Percentiles rank a stretch among this genome's conserved stretches.
phyloP scores from a whole-genome alignment of 257 asterid genomes.

The Jacaranda mimosifolia region DNA sequence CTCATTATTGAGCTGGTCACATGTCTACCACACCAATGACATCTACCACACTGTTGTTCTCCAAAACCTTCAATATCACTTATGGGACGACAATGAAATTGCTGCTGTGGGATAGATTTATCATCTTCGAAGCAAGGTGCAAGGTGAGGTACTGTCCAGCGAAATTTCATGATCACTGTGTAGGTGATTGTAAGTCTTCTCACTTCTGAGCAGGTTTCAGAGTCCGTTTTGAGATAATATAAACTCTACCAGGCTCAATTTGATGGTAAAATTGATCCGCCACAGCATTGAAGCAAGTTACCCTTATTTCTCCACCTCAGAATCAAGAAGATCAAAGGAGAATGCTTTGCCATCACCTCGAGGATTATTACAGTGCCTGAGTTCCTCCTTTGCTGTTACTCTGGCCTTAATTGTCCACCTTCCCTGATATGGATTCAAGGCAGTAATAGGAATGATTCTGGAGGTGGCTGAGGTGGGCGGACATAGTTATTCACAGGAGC shows the following conservation, averaged over 20 bases:
- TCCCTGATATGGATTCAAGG: conserved; percentile 83
- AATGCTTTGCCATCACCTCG: conserved; percentile 95
- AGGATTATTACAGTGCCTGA: conserved; percentile 72
- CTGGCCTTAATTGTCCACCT: conserved; percentile 96
- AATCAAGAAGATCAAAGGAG: conserved; percentile 92
- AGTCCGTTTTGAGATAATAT: conserved; percentile 76
- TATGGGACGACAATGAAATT: conserved; percentile 77
- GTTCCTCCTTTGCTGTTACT: conserved; percentile 82
- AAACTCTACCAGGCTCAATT: conserved; percentile 79
- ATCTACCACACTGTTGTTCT: conserved; percentile 72
- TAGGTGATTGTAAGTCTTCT: conserved; percentile 80
- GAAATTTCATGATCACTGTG: conserved; percentile 79
- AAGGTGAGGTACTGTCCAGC: conserved; percentile 73
- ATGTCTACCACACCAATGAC: conserved; percentile 81
- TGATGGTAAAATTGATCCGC: conserved; percentile 76
- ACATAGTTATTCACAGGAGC: conserved; percentile 58
- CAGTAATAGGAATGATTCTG: conserved; percentile 85
- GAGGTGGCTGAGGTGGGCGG: conserved; percentile 80
- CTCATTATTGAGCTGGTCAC: conserved; percentile 79
- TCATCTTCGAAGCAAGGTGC: conserved; percentile 84
- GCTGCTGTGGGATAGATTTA: conserved; percentile 76
- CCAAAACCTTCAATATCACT: conserved; percentile 77
- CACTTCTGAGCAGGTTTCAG: conserved; percentile 79
- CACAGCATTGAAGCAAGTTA: conserved; percentile 90
- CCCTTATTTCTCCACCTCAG: conserved; percentile 95